Evolutionary conservation across 441 rosid genomes (phyloP).

Genomic region (Sinapis alba): DNA sequence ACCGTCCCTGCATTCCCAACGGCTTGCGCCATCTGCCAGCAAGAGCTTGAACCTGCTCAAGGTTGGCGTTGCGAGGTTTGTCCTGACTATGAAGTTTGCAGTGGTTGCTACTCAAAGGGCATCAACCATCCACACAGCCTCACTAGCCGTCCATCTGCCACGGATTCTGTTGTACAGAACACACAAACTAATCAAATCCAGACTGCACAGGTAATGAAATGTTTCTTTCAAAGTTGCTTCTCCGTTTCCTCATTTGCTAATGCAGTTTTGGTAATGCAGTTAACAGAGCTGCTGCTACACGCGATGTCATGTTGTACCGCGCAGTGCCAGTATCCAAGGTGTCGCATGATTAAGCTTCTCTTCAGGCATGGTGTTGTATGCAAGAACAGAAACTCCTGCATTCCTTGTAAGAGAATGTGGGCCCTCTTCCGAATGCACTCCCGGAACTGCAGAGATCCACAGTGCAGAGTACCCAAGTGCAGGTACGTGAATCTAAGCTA

Average conservation of each 20-base stretch:
- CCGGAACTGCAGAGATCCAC: slow-evolving; percentile 91
- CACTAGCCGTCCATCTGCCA: slow-evolving; percentile 72
- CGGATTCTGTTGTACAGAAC: slow-evolving; percentile 89
- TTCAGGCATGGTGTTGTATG: slow-evolving; percentile 86
- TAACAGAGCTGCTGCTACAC: slow-evolving; percentile 89
- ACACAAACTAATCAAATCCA: slow-evolving; percentile 83
- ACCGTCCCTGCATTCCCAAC: slow-evolving; percentile 96
- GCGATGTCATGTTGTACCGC: slow-evolving; percentile 73
- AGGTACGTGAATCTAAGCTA: slow-evolving; percentile 52
- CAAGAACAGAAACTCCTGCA: slow-evolving; percentile 74
- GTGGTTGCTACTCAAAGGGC: slow-evolving; percentile 80
- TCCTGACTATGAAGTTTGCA: slow-evolving; percentile 95
- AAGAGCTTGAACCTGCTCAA: slow-evolving; percentile 95
- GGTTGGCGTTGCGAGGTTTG: slow-evolving; percentile 99
- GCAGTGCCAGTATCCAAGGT: slow-evolving; percentile 91
- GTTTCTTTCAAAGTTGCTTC: not conserved
- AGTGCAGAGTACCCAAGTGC: slow-evolving; percentile 96
- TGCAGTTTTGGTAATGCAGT: slow-evolving; percentile 55
- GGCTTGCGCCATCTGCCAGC: slow-evolving; percentile 77
- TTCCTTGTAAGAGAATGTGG: slow-evolving; percentile 93
- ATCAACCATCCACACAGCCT: slow-evolving; percentile 93
- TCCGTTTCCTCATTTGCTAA: slow-evolving; percentile 10
- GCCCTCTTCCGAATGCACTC: slow-evolving; percentile 90
- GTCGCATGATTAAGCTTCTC: slow-evolving; percentile 82
- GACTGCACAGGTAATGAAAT: slow-evolving; percentile 65